Base-by-base conservation (phyloP, 306 rosid genomes). In the Cicer chorassanicum region DNA sequence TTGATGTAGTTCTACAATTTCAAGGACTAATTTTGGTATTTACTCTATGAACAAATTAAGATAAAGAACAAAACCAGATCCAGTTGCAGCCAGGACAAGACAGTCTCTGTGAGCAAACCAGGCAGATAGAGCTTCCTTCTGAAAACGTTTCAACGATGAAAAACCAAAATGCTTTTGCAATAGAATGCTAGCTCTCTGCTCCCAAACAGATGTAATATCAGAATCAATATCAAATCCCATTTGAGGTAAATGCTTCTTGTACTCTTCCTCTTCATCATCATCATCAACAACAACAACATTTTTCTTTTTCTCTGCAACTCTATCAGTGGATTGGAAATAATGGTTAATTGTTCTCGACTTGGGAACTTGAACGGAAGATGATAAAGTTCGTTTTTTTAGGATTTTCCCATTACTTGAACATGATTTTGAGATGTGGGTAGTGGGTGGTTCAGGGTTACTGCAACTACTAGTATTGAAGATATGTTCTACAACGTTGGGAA, bases 21-120 rank as follows among this genome's bases (percentile, higher is more conserved):
- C 36, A 29, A 29, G 4, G 36, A 29, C 36, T 29, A 29, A 29
- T 29, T 29, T 29, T 29, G 36, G 36, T 29, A 29, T 29, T 29
- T 29, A 29, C 36, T 4, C 36, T 4, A 6, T 5, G 6, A 8
- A 19, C 43, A 78, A 12, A 2, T 9, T 8, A 69, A 65, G 71
- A 43, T 29, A 70, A 78, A 69, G 67, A 69, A 43, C 51, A 39
- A 57, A 86, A 93, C 98, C 97, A 51, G 97, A 89, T 78, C 98
- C 97, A 9, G 98, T 93, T 65, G 98, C 98, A 13, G 98, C 93
- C 21, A 93, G 89, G 72, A 93, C 98, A 74, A 93, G 89, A 82
- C 92, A 88, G 41, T 93, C 98, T 63, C 79, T 83, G 45, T 82
- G 84, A 74, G 85, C 81, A 74, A 84, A 24, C 98, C 98, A 93